Base-by-base conservation (phyloP, 805 yeast species). In the Zygotorulaspora danielsina region DNA sequence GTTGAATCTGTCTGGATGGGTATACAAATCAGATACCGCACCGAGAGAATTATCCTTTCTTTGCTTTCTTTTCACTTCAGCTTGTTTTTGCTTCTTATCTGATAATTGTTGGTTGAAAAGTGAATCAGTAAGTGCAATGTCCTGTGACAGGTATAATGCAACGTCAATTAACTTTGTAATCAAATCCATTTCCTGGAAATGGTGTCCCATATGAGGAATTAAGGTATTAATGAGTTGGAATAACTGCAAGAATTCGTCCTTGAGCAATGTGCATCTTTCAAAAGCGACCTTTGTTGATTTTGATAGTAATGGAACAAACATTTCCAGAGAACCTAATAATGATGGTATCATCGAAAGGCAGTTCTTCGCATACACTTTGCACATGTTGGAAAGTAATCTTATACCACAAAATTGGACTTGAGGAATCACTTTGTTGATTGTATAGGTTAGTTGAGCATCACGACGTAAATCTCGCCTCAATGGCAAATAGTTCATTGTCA, bases 11-110 rank as follows among this genome's bases (percentile, higher is more conserved):
- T 75, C 78, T 32, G 79, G 69, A 57, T 82, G 84, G 1, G 88
- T 78, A 33, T 81, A 66, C 20, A 82, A 55, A 62, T 84, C 94
- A 6, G 89, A 74, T 45, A 81, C 61, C 3, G 87, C 78, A 19
- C 64, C 64, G 6, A 69, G 67, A 26, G 62, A 60, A 32, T 55
- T 60, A 46, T 70, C 74, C 51, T 69, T 70, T 51, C 66, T 72
- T 36, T 70, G 61, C 48, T 66, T 65, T 41, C 65, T 67, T 33
- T 55, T 59, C 16, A 46, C 49, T 32, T 47, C 48, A 19, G 39
- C 47, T 21, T 38, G 42, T 24, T 39, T 38, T 10, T 34, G 21
- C 5, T 36, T 37, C 12, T 32, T 21, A 12, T 36, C 29, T 11
- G 25, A 19, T 10, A 38, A 19, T 12, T 38, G 51, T 34, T 36